Conservation (phyloP, 768 basidiomycete species). For the Mycena kentingensis region DNA sequence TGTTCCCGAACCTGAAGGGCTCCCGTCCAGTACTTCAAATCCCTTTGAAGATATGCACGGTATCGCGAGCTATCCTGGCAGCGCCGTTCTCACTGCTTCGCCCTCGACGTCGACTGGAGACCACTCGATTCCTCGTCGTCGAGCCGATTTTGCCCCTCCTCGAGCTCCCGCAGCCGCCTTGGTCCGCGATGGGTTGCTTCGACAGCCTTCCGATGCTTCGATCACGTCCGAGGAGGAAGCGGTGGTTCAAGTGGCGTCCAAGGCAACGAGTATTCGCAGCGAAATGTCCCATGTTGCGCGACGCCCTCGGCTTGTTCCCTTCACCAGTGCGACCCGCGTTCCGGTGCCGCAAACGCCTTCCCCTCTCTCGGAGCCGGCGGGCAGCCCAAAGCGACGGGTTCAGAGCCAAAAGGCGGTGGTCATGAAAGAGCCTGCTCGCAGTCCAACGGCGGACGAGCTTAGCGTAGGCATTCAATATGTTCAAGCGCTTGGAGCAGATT, state of each 20-base stretch:
- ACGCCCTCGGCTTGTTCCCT: constrained; percentile 69
- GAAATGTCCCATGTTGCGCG: constrained; percentile 41
- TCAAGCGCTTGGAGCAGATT: constrained; percentile 63
- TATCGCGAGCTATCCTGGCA: constrained; percentile 44
- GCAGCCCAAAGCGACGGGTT: constrained; percentile 41
- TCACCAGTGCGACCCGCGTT: constrained; percentile 67
- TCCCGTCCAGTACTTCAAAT: constrained; percentile 35
- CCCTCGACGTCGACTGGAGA: constrained; percentile 67
- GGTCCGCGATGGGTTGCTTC: constrained; percentile 38
- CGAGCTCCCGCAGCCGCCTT: constrained; percentile 47
- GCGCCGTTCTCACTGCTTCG: constrained; percentile 55
- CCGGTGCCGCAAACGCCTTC: constrained; percentile 56
- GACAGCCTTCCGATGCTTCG: constrained; percentile 39
- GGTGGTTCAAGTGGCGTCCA: constrained; percentile 48
- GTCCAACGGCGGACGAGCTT: constrained; percentile 62
- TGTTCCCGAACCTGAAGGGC: constrained; percentile 24
- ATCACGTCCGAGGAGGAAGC: constrained; percentile 43
- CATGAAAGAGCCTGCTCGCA: constrained; percentile 38
- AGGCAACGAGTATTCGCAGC: constrained; percentile 56
- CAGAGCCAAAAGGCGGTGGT: constrained; percentile 70
- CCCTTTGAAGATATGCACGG: constrained; percentile 44
- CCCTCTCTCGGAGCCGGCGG: constrained; percentile 29
- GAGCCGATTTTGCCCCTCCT: constrained; percentile 71
- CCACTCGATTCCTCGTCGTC: constrained; percentile 64
- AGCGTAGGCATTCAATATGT: constrained; percentile 72